Evolutionary conservation across 164 flowering plant genomes (phyloP).

Genomic region (Liquidambar formosana): DNA sequence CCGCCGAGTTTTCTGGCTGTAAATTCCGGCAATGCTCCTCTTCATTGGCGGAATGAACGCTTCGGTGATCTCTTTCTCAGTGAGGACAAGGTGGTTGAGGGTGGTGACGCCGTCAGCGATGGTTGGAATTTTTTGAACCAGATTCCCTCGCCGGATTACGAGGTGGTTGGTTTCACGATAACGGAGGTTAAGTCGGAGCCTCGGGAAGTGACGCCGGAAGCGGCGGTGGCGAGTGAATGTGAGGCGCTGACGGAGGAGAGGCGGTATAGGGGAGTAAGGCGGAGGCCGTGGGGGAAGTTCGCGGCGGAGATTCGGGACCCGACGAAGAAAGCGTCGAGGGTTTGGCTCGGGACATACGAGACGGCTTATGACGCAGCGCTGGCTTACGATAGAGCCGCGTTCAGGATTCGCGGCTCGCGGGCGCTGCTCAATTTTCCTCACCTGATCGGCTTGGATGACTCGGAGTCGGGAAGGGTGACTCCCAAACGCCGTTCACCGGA

Average conservation of each 20-base stretch:
- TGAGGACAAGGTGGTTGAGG: not conserved
- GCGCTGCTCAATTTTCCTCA: slow-evolving; percentile 24
- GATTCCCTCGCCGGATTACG: not conserved
- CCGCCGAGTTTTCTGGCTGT: not conserved
- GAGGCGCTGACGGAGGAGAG: not conserved
- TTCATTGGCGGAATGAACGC: not conserved
- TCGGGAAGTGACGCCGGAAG: not conserved
- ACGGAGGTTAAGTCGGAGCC: not conserved
- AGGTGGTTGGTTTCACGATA: not conserved
- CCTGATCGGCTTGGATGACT: not conserved
- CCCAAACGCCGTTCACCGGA: not conserved
- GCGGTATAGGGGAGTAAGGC: slow-evolving; percentile 16
- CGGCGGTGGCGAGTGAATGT: not conserved
- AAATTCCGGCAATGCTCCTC: not conserved
- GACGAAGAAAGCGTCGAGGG: slow-evolving; percentile 15
- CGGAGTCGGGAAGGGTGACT: not conserved
- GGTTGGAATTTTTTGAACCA: no score
- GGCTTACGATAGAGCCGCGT: slow-evolving; percentile 28
- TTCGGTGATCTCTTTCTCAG: not conserved
- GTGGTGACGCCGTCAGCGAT: no score
- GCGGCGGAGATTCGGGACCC: slow-evolving; percentile 31
- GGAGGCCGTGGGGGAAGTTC: slow-evolving; percentile 23
- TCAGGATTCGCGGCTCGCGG: slow-evolving; percentile 10
- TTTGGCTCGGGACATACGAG: slow-evolving; percentile 26
- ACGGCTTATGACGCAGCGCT: slow-evolving; percentile 19